Evolutionary conservation across 495 filamentous ascomycete genomes (phyloP).

Genomic region (Parachaetomium inaequale): DNA sequence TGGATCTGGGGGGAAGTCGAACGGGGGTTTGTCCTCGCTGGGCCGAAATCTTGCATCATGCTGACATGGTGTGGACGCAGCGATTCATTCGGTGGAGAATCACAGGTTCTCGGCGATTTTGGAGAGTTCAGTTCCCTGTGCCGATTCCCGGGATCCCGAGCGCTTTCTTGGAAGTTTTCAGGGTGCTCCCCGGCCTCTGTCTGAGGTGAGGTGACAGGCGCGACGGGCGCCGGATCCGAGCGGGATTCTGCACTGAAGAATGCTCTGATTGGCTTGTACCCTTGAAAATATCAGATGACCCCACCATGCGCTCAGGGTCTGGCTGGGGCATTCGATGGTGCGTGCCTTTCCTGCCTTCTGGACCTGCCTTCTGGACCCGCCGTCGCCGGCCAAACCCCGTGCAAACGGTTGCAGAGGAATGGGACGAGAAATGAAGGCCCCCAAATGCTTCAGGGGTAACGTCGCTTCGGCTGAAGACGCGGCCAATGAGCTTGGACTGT

Average conservation of each 20-base stretch:
- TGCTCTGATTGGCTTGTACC: background rate
- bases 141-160: background rate
- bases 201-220: background rate
- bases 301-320: background rate
- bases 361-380: constrained; percentile 5
- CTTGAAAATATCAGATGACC: background rate
- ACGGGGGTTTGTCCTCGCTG: no score
- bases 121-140: background rate
- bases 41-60: constrained; percentile 9
- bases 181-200: background rate
- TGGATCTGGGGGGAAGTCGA: background rate
- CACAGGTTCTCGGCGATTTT: background rate
- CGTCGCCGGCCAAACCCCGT: background rate
- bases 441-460: constrained; percentile 1
- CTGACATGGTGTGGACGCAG: background rate
- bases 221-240: background rate
- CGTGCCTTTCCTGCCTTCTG: background rate
- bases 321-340: background rate
- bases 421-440: constrained; percentile 3
- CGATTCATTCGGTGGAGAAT: background rate
- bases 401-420: constrained; percentile 3
- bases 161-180: background rate
- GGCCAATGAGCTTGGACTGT: constrained; percentile 2
- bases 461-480: background rate
- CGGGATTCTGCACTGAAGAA: background rate